Evolutionary conservation across 768 basidiomycete genomes (phyloP).

Genomic region (Hebeloma cylindrosporum): DNA sequence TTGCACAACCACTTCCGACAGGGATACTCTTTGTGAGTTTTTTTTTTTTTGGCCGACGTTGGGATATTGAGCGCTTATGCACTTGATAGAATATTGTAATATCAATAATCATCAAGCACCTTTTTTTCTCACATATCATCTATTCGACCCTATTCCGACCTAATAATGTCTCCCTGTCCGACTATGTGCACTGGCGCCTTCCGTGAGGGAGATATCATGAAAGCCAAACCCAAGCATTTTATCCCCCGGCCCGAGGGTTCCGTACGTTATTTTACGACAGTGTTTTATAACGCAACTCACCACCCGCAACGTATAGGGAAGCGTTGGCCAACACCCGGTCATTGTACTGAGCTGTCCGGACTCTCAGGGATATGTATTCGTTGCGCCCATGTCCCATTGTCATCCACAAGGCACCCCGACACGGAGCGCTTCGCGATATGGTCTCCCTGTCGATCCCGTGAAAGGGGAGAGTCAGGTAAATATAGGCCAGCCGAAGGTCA

Average conservation of each 20-base stretch:
- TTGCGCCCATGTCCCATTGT: slow-evolving; percentile 26
- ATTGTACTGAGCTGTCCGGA: slow-evolving; percentile 23
- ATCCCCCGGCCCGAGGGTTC: slow-evolving; percentile 24
- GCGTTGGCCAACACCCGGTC: slow-evolving; percentile 26
- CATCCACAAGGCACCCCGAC: slow-evolving; percentile 26
- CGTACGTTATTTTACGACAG: not conserved
- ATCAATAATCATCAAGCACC: too few relatives aligned
- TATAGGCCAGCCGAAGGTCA: slow-evolving; percentile 22
- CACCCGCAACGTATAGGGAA: slow-evolving; percentile 18
- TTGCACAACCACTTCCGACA: too few relatives aligned
- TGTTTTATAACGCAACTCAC: not conserved
- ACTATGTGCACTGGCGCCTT: slow-evolving; percentile 6
- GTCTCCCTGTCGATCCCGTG: slow-evolving; percentile 27
- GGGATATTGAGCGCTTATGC: too few relatives aligned
- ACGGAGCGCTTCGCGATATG: slow-evolving; percentile 23
- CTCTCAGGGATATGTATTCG: slow-evolving; percentile 20
- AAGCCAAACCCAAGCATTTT: slow-evolving; percentile 28
- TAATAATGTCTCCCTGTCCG: slow-evolving; percentile 19
- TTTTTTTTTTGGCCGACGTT: too few relatives aligned
- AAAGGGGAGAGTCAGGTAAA: slow-evolving; percentile 28
- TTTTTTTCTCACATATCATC: too few relatives aligned
- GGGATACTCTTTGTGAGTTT: too few relatives aligned
- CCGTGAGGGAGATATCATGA: slow-evolving; percentile 27
- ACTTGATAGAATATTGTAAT: too few relatives aligned
- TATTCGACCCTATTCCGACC: not conserved